phyloP scores from a whole-genome alignment of 2,329 filamentous ascomycete genomes.

The Epichloe sylvatica region DNA sequence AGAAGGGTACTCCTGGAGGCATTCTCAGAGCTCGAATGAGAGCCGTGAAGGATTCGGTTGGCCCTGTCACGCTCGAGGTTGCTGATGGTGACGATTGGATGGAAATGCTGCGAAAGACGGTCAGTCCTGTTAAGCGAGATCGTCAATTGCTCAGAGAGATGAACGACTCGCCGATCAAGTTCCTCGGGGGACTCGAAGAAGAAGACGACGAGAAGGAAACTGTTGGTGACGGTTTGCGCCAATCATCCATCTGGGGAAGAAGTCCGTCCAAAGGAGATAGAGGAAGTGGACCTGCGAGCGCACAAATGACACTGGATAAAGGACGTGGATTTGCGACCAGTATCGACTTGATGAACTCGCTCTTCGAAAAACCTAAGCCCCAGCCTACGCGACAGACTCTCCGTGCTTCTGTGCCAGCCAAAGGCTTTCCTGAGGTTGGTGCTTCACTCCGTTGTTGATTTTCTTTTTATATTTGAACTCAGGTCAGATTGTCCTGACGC shows the following conservation, averaged over 20 bases:
- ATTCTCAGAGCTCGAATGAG: conserved; percentile 51
- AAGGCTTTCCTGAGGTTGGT: conserved; percentile 85
- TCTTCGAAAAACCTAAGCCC: conserved; percentile 63
- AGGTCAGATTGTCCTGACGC: conserved; percentile 12
- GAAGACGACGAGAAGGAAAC: conserved; percentile 22
- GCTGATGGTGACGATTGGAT: conserved; percentile 76
- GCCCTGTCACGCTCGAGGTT: conserved; percentile 46
- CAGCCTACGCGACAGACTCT: conserved; percentile 42
- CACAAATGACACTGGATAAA: conserved; percentile 26
- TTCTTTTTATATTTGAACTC: conserved; percentile 14
- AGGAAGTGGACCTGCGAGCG: conserved; percentile 16
- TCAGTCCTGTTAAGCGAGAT: conserved; percentile 87
- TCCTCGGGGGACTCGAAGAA: conserved; percentile 13
- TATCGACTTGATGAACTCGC: conserved; percentile 91
- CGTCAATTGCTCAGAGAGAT: conserved; percentile 53
- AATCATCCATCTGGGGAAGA: conserved; percentile 22
- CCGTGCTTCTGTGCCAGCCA: conserved; percentile 36
- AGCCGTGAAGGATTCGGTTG: conserved; percentile 45
- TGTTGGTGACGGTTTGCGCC: conserved; percentile 33
- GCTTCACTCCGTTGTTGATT: conserved; percentile 21
- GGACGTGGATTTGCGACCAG: conserved; percentile 65
- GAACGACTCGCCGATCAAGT: conserved; percentile 37
- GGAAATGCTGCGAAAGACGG: conserved; percentile 82
- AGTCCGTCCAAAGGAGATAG: conserved; percentile 17
- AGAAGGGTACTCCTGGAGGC: conserved; percentile 39